phyloP scores from a whole-genome alignment of 1,139 yeast genomes.

The Blastobotrys buckinghamii region DNA sequence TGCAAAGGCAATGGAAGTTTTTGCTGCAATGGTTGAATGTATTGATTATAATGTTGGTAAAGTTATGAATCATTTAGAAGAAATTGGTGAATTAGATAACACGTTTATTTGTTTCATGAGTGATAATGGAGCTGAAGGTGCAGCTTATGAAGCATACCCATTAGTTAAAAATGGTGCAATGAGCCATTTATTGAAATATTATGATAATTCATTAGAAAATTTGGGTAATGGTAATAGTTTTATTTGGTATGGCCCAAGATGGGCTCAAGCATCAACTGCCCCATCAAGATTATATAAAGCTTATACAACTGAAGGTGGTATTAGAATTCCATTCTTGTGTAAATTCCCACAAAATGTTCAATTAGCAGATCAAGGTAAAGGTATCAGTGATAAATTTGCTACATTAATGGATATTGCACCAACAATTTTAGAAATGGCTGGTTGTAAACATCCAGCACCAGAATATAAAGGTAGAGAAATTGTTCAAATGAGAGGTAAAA shows the following conservation, averaged over 20 bases:
- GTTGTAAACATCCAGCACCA: conserved; percentile 41
- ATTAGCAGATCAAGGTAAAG: neutral
- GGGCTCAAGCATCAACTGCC: conserved; percentile 64
- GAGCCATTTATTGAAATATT: conserved; percentile 25
- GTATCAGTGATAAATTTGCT: conserved; percentile 33
- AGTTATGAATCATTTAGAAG: conserved; percentile 39
- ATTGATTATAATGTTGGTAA: conserved; percentile 47
- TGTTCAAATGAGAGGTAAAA: conserved; percentile 39
- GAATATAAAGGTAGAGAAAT: conserved; percentile 39
- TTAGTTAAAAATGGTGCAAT: conserved; percentile 25
- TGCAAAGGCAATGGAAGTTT: conserved; percentile 46
- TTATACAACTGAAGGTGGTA: conserved; percentile 53
- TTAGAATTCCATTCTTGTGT: conserved; percentile 47
- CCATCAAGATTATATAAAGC: conserved; percentile 48
- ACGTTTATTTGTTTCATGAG: conserved; percentile 53
- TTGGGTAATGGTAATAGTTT: conserved; percentile 46
- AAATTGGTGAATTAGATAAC: conserved; percentile 42
- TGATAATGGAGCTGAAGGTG: conserved; percentile 58
- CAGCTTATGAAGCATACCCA: conserved; percentile 51
- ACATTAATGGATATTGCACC: conserved; percentile 58
- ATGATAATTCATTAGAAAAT: conserved; percentile 42
- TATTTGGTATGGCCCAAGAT: conserved; percentile 49
- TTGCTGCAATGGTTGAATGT: conserved; percentile 57
- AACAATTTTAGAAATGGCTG: conserved; percentile 46
- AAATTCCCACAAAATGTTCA: conserved; percentile 8